A percentile compares a stretch with the other conserved stretches of the same genome.
These are phyloP conservation scores for Tephrocybe sp. DNA, from an alignment of 768 basidiomycete species.

Conservation along the genomic window DNA sequence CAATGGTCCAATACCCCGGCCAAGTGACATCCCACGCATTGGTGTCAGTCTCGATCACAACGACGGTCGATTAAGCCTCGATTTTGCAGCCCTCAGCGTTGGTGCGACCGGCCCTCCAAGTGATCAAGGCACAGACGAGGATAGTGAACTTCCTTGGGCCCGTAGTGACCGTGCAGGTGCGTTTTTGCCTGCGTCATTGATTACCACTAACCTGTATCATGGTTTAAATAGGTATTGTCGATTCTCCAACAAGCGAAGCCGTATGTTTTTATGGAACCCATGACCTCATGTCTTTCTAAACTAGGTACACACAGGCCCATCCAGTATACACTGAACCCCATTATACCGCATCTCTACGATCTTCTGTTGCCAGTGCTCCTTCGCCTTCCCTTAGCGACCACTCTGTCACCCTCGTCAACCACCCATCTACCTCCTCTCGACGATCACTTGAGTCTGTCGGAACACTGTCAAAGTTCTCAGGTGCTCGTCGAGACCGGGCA, in stretches of 20 bases:
- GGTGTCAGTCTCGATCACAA: conserved; percentile 50
- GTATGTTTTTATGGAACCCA: conserved; percentile 4
- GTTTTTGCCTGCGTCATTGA: conserved; percentile 20
- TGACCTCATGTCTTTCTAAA: conserved; percentile 3
- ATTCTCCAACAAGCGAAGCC: conserved; percentile 15
- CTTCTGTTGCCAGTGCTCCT: conserved; percentile 42
- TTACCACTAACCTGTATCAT: neutral
- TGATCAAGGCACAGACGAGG: conserved; percentile 45
- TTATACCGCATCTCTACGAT: conserved; percentile 39
- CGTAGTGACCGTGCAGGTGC: conserved; percentile 43
- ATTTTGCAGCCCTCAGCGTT: conserved; percentile 37
- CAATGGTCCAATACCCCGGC: conserved; percentile 22
- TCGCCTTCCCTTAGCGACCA: conserved; percentile 41
- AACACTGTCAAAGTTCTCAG: conserved; percentile 51
- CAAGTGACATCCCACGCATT: conserved; percentile 34
- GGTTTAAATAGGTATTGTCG: neutral
- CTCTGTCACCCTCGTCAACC: conserved; percentile 22
- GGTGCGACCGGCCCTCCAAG: conserved; percentile 31
- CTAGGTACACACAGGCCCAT: conserved; percentile 29
- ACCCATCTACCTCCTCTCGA: conserved; percentile 34
- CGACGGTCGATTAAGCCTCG: conserved; percentile 57
- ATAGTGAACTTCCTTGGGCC: conserved; percentile 61
- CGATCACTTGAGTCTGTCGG: conserved; percentile 73
- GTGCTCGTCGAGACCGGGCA: conserved; percentile 58
- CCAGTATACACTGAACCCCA: conserved; percentile 64